phyloP scores from a whole-genome alignment of 345 rosid species.

The Turnera subulata region DNA sequence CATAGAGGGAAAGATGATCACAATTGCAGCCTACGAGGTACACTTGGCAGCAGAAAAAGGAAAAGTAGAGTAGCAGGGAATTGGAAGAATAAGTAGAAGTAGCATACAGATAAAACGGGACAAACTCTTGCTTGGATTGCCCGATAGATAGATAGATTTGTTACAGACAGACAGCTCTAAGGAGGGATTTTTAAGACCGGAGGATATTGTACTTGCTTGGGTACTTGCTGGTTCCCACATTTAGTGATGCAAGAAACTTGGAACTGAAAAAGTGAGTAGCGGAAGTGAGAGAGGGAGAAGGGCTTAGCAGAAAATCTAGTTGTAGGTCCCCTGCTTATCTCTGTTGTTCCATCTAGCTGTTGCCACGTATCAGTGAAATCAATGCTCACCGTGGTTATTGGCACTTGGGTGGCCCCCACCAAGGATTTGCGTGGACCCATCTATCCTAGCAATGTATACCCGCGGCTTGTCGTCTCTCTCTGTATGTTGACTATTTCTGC shows the following conservation, averaged over 20 bases:
- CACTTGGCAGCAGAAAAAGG: too few species aligned
- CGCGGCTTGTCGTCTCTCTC: too few species aligned
- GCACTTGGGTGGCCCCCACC: neutral
- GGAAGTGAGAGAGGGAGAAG: too few species aligned
- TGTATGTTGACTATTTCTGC: too few species aligned
- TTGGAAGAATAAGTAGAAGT: too few species aligned
- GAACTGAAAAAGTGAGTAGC: neutral
- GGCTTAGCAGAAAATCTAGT: constrained; percentile 9
- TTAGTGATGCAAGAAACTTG: too few species aligned
- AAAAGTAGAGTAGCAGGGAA: too few species aligned
- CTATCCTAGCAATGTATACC: too few species aligned
- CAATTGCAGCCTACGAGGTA: too few species aligned
- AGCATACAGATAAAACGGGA: neutral
- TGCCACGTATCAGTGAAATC: constrained; percentile 21
- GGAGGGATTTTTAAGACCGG: neutral
- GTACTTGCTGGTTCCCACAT: neutral
- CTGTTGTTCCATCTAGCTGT: constrained; percentile 24
- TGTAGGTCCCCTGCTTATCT: constrained; percentile 33
- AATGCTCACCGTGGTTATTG: neutral
- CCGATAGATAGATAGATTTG: neutral
- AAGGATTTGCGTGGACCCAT: constrained; percentile 1
- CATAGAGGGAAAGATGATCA: too few species aligned
- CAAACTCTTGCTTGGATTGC: too few species aligned
- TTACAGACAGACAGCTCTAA: neutral
- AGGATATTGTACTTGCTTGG: neutral